These are phyloP conservation scores for Coniochaeta sp. DNA, from an alignment of 2,329 filamentous ascomycete species.

Conservation along the genomic window DNA sequence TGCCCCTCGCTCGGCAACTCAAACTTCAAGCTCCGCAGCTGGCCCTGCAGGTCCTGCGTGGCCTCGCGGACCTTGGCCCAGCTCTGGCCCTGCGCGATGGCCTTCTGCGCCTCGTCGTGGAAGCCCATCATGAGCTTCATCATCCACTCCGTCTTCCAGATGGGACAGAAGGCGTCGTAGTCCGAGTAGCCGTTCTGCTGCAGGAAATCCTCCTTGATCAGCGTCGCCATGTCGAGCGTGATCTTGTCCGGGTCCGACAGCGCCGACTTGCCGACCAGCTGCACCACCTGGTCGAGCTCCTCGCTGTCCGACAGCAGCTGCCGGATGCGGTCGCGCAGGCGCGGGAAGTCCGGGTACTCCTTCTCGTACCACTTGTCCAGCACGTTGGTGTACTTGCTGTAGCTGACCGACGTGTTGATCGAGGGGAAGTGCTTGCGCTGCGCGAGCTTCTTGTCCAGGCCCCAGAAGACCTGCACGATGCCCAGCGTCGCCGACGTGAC, in stretches of 20 bases:
- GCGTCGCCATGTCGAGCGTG: conserved; percentile 80
- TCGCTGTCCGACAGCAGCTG: conserved; percentile 92
- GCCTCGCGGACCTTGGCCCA: conserved; percentile 92
- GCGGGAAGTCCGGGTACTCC: conserved; percentile 88
- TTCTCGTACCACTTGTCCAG: conserved; percentile 94
- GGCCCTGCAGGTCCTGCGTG: conserved; percentile 76
- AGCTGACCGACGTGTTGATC: conserved; percentile 89
- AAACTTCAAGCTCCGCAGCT: conserved; percentile 92
- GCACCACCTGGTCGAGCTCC: conserved; percentile 96
- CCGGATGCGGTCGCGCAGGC: conserved; percentile 85
- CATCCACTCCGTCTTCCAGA: conserved; percentile 99
- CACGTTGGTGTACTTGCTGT: conserved; percentile 89
- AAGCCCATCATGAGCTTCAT: conserved; percentile 99
- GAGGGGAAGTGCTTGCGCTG: conserved; percentile 99
- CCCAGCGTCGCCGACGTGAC: conserved; percentile 88
- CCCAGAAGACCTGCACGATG: conserved; percentile 99
- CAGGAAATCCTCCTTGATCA: conserved; percentile 97
- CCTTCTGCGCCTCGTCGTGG: conserved; percentile 96
- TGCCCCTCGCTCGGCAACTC: conserved; percentile 83
- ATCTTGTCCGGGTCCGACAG: conserved; percentile 98
- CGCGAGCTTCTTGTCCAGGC: conserved; percentile 98
- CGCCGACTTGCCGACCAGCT: conserved; percentile 95
- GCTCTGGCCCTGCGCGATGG: conserved; percentile 78
- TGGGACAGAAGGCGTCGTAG: conserved; percentile 97
- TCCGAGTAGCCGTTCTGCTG: conserved; percentile 99